phyloP scores from a whole-genome alignment of 1,284 basidiomycete species.

The Polyporus tsugae region DNA sequence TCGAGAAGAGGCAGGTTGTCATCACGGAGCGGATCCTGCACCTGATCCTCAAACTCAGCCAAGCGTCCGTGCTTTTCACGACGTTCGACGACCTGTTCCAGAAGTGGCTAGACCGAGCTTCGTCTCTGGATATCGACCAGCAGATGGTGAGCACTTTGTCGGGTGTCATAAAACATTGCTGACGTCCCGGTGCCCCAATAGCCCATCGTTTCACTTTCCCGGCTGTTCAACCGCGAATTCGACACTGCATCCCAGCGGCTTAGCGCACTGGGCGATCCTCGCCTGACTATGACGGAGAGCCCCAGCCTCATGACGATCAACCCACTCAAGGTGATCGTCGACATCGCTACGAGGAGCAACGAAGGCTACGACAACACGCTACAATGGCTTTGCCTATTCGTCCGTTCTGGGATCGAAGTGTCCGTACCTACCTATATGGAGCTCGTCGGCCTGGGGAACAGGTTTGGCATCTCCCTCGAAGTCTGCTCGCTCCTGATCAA shows the following conservation, averaged over 20 bases:
- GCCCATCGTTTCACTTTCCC: slow-evolving; percentile 62
- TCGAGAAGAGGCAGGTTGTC: slow-evolving; percentile 22
- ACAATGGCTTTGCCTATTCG: slow-evolving; percentile 71
- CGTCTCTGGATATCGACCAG: slow-evolving; percentile 42
- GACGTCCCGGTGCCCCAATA: slow-evolving; percentile 34
- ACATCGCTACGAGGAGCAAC: slow-evolving; percentile 51
- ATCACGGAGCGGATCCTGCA: slow-evolving; percentile 54
- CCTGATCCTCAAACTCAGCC: slow-evolving; percentile 61
- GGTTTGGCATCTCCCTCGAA: slow-evolving; percentile 50
- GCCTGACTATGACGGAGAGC: slow-evolving; percentile 40
- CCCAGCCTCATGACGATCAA: slow-evolving; percentile 49
- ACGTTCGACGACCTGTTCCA: slow-evolving; percentile 69
- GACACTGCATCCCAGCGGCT: slow-evolving; percentile 48
- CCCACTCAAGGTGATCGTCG: slow-evolving; percentile 63
- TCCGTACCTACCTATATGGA: slow-evolving; percentile 58
- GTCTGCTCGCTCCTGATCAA: slow-evolving; percentile 58
- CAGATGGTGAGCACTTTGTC: slow-evolving; percentile 45
- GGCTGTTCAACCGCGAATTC: slow-evolving; percentile 64
- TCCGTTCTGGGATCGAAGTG: slow-evolving; percentile 74
- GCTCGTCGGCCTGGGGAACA: slow-evolving; percentile 52
- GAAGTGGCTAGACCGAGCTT: slow-evolving; percentile 67
- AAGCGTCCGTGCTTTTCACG: slow-evolving; percentile 64
- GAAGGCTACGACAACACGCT: slow-evolving; percentile 60
- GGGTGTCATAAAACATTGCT: neutral
- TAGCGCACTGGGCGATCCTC: slow-evolving; percentile 47